These are phyloP conservation scores for Kuraishia molischiana DNA, from an alignment of 805 yeast genomes.

Conservation along the genomic window DNA sequence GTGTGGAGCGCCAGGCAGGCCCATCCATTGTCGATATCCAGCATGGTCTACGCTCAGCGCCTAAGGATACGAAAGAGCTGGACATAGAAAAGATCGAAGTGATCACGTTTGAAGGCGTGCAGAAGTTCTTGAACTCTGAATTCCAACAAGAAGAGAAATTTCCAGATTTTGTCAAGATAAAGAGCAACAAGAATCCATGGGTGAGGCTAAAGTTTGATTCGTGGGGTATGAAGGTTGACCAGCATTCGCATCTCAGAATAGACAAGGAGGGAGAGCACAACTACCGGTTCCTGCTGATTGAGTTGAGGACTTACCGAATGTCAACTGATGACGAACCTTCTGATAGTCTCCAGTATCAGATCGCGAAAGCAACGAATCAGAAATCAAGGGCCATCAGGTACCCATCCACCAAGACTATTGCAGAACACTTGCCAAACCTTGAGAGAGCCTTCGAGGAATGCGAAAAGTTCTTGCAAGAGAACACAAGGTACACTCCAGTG, in stretches of 20 bases:
- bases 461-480: slow-evolving; percentile 7
- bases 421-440: slow-evolving; percentile 4
- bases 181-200: slow-evolving; percentile 8
- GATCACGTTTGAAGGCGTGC: not conserved
- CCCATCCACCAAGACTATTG: not conserved
- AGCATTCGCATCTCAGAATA: slow-evolving; percentile 10
- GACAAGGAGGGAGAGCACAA: slow-evolving; percentile 4
- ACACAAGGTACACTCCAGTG: slow-evolving; percentile 4
- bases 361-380: not conserved
- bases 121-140: not conserved
- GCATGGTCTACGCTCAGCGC: not conserved
- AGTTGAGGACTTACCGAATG: not conserved
- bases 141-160: not conserved
- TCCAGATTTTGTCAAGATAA: slow-evolving; percentile 5
- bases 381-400: not conserved
- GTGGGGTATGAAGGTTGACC: slow-evolving; percentile 13
- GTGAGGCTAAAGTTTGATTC: slow-evolving; percentile 9
- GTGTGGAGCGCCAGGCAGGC: not conserved
- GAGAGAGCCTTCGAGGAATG: slow-evolving; percentile 9
- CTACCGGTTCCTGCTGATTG: not conserved
- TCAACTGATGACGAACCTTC: not conserved
- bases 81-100: not conserved
- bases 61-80: not conserved
- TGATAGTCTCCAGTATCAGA: not conserved
- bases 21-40: not conserved